A percentile compares a stretch with the other conserved stretches of the same genome.
phyloP scores from a whole-genome alignment of 306 rosid species.

The Mucuna pruriens region DNA sequence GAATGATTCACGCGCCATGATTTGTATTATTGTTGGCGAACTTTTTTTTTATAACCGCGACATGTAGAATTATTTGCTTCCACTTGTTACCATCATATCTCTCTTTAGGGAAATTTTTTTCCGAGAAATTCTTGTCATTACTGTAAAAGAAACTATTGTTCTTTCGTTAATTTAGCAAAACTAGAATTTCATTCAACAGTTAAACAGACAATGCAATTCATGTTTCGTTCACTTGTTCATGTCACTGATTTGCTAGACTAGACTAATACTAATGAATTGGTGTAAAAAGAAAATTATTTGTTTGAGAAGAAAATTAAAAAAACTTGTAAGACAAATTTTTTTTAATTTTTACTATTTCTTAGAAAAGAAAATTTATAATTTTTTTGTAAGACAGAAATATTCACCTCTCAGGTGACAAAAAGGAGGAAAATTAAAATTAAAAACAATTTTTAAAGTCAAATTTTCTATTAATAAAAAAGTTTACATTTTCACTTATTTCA shows the following conservation, averaged over 20 bases:
- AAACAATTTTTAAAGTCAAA: too few species aligned
- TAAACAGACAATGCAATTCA: background rate
- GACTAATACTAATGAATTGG: background rate
- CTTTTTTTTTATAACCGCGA: background rate
- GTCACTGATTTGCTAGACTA: background rate
- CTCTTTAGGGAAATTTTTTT: background rate
- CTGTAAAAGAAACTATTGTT: background rate
- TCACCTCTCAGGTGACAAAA: too few species aligned
- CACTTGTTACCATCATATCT: background rate
- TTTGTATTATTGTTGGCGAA: background rate
- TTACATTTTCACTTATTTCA: too few species aligned
- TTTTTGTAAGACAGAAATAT: too few species aligned
- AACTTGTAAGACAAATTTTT: background rate
- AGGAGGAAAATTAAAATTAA: too few species aligned
- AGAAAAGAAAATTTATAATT: background rate
- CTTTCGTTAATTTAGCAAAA: background rate
- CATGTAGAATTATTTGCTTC: background rate
- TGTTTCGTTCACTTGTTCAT: background rate
- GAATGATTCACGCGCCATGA: background rate
- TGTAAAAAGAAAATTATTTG: background rate
- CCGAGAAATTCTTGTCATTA: background rate
- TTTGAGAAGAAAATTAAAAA: background rate
- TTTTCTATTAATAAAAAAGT: too few species aligned
- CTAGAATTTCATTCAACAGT: background rate
- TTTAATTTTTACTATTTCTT: background rate